A percentile compares a stretch with the other conserved stretches of the same genome.
These are phyloP conservation scores for Lunularia cruciata DNA, from an alignment of 225 moss, liverwort and hornwort genomes.

Conservation along the genomic window DNA sequence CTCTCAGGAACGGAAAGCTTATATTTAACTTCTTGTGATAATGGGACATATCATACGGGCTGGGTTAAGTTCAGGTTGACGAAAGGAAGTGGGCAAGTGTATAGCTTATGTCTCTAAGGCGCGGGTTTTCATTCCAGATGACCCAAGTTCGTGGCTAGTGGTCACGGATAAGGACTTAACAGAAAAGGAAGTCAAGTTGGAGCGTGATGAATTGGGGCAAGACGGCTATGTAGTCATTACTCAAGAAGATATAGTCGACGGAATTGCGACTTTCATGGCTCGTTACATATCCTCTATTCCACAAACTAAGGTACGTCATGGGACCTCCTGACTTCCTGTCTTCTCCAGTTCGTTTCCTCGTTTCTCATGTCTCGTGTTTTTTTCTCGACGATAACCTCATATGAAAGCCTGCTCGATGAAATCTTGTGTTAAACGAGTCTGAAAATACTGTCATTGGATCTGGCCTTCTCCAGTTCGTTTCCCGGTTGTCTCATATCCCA, in stretches of 20 bases:
- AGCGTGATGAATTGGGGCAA: constrained; percentile 54
- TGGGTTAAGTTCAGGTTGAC: background rate
- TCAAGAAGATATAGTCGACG: constrained; percentile 86
- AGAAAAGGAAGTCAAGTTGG: constrained; percentile 49
- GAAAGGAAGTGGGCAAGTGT: background rate
- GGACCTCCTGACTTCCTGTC: background rate
- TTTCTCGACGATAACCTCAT: too few species aligned
- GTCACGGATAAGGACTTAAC: constrained; percentile 60
- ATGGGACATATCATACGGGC: too few species aligned
- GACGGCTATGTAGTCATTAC: constrained; percentile 73
- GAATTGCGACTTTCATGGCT: constrained; percentile 76
- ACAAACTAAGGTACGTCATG: constrained; percentile 59
- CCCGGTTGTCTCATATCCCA: too few species aligned
- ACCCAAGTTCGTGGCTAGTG: constrained; percentile 72
- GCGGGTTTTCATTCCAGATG: constrained; percentile 37
- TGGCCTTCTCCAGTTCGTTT: too few species aligned
- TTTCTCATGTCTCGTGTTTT: too few species aligned
- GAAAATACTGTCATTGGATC: too few species aligned
- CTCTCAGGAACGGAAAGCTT: background rate
- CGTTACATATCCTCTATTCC: constrained; percentile 63
- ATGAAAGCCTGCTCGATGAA: too few species aligned
- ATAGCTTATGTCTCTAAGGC: background rate
- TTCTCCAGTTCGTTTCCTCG: too few species aligned
- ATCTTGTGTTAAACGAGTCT: too few species aligned
- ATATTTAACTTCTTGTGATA: constrained; percentile 29